phyloP scores from a whole-genome alignment of 2,329 filamentous ascomycete genomes.

The Stagonosporopsis vannaccii region DNA sequence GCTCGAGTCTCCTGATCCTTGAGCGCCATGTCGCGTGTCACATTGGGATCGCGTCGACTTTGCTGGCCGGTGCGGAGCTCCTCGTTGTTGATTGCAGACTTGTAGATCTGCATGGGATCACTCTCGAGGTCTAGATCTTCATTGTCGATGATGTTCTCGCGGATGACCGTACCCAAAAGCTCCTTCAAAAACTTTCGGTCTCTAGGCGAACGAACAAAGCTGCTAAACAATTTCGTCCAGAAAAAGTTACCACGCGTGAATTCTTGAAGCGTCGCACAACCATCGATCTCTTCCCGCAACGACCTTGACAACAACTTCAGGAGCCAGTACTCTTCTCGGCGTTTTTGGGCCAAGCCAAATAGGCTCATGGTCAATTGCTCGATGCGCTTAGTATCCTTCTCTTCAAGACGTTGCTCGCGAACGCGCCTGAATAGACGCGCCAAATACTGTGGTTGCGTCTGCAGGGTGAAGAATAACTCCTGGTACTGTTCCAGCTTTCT shows the following conservation, averaged over 20 bases:
- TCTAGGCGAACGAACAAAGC: slow-evolving; percentile 88
- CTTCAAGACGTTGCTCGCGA: slow-evolving; percentile 81
- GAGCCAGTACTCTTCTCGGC: slow-evolving; percentile 95
- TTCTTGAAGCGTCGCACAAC: slow-evolving; percentile 76
- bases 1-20: slow-evolving; percentile 90
- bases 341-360: slow-evolving; percentile 96
- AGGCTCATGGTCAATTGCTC: slow-evolving; percentile 95
- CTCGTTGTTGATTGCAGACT: slow-evolving; percentile 94
- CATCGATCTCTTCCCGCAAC: slow-evolving; percentile 84
- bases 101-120: slow-evolving; percentile 96
- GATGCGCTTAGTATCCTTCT: slow-evolving; percentile 91
- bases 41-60: slow-evolving; percentile 80
- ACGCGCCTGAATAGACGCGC: slow-evolving; percentile 85
- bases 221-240: slow-evolving; percentile 85
- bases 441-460: slow-evolving; percentile 95
- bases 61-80: slow-evolving; percentile 89
- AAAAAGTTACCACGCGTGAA: slow-evolving; percentile 91
- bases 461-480: slow-evolving; percentile 94
- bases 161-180: slow-evolving; percentile 82
- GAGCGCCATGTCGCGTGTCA: slow-evolving; percentile 92
- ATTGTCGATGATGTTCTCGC: slow-evolving; percentile 92
- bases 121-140: slow-evolving; percentile 91
- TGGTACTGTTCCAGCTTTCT: slow-evolving; percentile 97
- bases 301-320: slow-evolving; percentile 86
- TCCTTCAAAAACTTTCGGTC: slow-evolving; percentile 93